Conservation (phyloP, 2,329 filamentous ascomycete genomes). For the Xylaria digitata region DNA sequence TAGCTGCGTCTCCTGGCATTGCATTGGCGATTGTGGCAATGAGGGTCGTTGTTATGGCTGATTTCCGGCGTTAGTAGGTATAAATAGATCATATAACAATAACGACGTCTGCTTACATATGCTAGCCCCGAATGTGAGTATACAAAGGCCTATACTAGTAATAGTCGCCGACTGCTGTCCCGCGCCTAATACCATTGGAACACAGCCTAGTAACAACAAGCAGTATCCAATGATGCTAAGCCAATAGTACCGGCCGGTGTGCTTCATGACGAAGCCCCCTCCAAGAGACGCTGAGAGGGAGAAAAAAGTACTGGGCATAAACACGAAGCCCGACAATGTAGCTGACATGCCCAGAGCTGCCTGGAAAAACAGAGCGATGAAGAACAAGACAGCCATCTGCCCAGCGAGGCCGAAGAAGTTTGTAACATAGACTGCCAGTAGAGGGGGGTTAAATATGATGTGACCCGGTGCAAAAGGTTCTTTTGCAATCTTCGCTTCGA, state of each 20-base stretch:
- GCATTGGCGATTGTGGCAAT: constrained; percentile 79
- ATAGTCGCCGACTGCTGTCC: constrained; percentile 60
- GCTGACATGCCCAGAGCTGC: constrained; percentile 74
- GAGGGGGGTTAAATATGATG: constrained; percentile 74
- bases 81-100: not conserved
- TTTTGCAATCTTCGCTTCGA: constrained; percentile 74
- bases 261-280: constrained; percentile 74
- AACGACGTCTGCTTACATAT: constrained; percentile 47
- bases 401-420: constrained; percentile 78
- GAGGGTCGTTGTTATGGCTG: constrained; percentile 75
- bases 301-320: constrained; percentile 73
- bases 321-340: constrained; percentile 70
- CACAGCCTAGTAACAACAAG: constrained; percentile 64
- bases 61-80: constrained; percentile 50
- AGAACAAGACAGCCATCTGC: constrained; percentile 70
- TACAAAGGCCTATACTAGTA: constrained; percentile 67
- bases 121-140: constrained; percentile 57
- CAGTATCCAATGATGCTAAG: constrained; percentile 70
- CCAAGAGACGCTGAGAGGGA: constrained; percentile 73
- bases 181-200: constrained; percentile 66
- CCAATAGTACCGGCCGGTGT: constrained; percentile 77
- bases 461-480: constrained; percentile 81
- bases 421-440: constrained; percentile 75
- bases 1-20: constrained; percentile 73
- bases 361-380: constrained; percentile 83